phyloP scores from a whole-genome alignment of 192 early-diverging fungal species.

The Linnemannia schmuckeri region DNA sequence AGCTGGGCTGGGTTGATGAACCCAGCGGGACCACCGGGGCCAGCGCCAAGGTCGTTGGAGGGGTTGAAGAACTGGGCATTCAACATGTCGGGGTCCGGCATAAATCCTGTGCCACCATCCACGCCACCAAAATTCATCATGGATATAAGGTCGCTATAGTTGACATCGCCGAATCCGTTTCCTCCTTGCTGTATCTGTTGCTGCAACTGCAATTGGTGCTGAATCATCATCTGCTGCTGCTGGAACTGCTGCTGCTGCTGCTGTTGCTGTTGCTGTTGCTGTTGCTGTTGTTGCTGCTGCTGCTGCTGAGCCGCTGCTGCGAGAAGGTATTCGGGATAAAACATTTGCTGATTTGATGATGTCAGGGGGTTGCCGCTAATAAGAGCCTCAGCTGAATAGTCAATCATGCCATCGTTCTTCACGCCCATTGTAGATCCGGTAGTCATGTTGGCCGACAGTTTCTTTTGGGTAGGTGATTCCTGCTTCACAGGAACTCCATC shows the following conservation, averaged over 20 bases:
- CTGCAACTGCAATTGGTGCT: slow-evolving; percentile 37
- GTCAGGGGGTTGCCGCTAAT: slow-evolving; percentile 9
- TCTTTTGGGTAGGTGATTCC: slow-evolving; percentile 44
- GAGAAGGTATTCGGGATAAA: slow-evolving; percentile 41
- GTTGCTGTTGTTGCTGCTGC: slow-evolving; percentile 44
- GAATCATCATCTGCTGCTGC: slow-evolving; percentile 29
- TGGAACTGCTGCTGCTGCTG: slow-evolving; percentile 47
- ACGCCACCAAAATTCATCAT: slow-evolving; percentile 47
- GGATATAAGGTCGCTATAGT: slow-evolving; percentile 41
- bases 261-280: slow-evolving; percentile 48
- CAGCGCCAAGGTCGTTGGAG: slow-evolving; percentile 11
- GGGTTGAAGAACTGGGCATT: slow-evolving; percentile 36
- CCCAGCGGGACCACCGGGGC: slow-evolving; percentile 14
- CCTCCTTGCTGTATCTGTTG: slow-evolving; percentile 41
- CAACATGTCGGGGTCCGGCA: slow-evolving; percentile 41
- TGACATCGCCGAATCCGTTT: slow-evolving; percentile 42
- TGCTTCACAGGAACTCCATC: slow-evolving; percentile 30
- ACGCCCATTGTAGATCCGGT: slow-evolving; percentile 3
- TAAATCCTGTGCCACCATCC: slow-evolving; percentile 32
- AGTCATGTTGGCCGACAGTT: slow-evolving; percentile 20
- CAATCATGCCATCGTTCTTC: slow-evolving; percentile 32
- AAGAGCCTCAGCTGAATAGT: slow-evolving; percentile 40
- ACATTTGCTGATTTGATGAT: slow-evolving; percentile 15
- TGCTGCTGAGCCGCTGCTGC: slow-evolving; percentile 26
- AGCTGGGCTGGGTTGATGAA: slow-evolving; percentile 55